Evolutionary conservation across 2,329 filamentous ascomycete genomes (phyloP), one percentile per base, ranked within the genome.

Genomic region (Neoascochyta sp.): DNA sequence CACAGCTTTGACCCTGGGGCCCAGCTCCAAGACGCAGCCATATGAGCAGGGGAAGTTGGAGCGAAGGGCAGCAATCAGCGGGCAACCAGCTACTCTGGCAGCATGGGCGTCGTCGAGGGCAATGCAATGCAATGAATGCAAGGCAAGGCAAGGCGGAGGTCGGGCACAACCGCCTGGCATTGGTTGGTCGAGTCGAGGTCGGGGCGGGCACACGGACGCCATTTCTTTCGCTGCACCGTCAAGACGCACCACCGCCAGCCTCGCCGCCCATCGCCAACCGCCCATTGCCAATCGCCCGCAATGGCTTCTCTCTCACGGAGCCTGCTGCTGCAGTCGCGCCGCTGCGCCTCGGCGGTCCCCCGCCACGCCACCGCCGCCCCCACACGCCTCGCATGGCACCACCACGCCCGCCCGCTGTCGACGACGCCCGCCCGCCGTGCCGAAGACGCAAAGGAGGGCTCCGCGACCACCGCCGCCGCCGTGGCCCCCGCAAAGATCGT

Each of bases 1-100:
- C 86, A 92, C 30, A 68, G 68, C 41, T 69, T 71, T 23, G 47
- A 48, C 13, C 30, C 29, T 22, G 43, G 7, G 8, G 41, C 43
- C 47, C 44, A 49, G 9, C 39, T 49, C 47, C 44, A 54, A 3
- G 36, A 24, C 10, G 41, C 31, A 6, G 47, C 29, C 47, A 52
- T 52, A 22, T 5, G 34, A 11, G 15, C n/a, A n/a, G n/a, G n/a
- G n/a, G n/a, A n/a, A n/a, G n/a, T n/a, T n/a, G n/a, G n/a, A n/a
- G n/a, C n/a, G n/a, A n/a, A n/a, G n/a, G n/a, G n/a, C n/a, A n/a
- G n/a, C n/a, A n/a, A n/a, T n/a, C n/a, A n/a, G n/a, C n/a, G n/a
- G n/a, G n/a, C n/a, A n/a, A n/a, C n/a, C 11, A 29, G 16, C n/a
- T 5, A 13, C 12, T 13, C 10, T 27, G 20, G 16, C 18, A n/a